Evolutionary conservation across 768 basidiomycete species (phyloP).

Genomic region (Cubamyces sp.): DNA sequence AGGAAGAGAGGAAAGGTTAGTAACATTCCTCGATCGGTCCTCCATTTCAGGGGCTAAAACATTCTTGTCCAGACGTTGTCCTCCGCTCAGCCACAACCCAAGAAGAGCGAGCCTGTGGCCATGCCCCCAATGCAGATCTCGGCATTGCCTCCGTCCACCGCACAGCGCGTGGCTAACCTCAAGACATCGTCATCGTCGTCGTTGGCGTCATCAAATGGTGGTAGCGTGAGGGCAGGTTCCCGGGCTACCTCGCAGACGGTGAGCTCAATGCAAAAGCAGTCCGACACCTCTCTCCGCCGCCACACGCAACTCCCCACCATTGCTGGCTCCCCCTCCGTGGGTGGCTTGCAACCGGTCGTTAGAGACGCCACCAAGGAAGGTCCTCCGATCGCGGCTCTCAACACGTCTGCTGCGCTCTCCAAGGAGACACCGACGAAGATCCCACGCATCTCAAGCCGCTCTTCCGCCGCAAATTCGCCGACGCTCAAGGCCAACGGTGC

Average conservation of each 20-base stretch:
- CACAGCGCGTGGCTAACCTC: slow-evolving; percentile 83
- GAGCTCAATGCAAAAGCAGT: slow-evolving; percentile 87
- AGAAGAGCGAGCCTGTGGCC: slow-evolving; percentile 67
- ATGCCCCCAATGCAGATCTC: slow-evolving; percentile 92
- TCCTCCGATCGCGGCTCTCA: slow-evolving; percentile 55
- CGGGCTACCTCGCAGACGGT: slow-evolving; percentile 80
- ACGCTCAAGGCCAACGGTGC: slow-evolving; percentile 55
- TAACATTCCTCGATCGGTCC: slow-evolving; percentile 23
- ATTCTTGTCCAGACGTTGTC: slow-evolving; percentile 69
- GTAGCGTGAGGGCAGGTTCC: slow-evolving; percentile 53
- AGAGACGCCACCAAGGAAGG: slow-evolving; percentile 63
- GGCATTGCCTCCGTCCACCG: slow-evolving; percentile 79
- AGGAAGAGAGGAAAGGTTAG: slow-evolving; percentile 90
- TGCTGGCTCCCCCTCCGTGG: slow-evolving; percentile 91
- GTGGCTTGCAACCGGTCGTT: slow-evolving; percentile 53
- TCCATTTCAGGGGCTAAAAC: slow-evolving; percentile 15
- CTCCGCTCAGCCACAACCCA: slow-evolving; percentile 64
- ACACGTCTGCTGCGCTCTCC: slow-evolving; percentile 52
- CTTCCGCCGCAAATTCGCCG: slow-evolving; percentile 76
- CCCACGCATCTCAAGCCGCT: slow-evolving; percentile 87
- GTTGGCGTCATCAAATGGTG: slow-evolving; percentile 46
- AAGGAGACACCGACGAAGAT: slow-evolving; percentile 95
- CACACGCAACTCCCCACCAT: slow-evolving; percentile 86
- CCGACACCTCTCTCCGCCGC: slow-evolving; percentile 76
- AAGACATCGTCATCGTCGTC: slow-evolving; percentile 57